Conservation (phyloP, 805 yeast species). For the Kockiozyma suomiensis region DNA sequence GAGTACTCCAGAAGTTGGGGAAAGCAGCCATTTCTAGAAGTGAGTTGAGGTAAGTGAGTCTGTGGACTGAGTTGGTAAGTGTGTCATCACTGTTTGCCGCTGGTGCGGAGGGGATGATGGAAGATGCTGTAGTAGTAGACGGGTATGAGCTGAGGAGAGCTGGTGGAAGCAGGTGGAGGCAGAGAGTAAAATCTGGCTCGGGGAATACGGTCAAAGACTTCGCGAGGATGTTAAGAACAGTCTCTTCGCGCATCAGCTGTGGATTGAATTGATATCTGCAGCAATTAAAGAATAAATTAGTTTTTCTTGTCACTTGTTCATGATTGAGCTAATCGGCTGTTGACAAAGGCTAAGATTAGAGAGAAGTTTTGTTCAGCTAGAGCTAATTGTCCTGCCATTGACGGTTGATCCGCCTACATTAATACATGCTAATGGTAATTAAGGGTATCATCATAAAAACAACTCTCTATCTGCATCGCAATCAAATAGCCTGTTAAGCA, state of each 20-base stretch:
- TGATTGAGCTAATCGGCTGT: no score
- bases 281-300: background rate
- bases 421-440: slow-evolving; percentile 32
- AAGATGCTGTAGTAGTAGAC: slow-evolving; percentile 10
- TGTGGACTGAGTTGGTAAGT: slow-evolving; percentile 24
- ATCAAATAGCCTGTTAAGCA: background rate
- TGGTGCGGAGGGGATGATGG: slow-evolving; percentile 31
- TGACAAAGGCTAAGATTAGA: background rate
- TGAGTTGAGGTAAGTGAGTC: slow-evolving; percentile 39
- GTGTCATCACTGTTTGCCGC: slow-evolving; percentile 20
- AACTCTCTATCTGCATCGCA: background rate
- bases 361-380: slow-evolving; percentile 24
- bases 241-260: slow-evolving; percentile 34
- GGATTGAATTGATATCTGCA: slow-evolving; percentile 41
- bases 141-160: slow-evolving; percentile 38
- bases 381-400: slow-evolving; percentile 34
- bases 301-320: background rate
- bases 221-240: slow-evolving; percentile 46
- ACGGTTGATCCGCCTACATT: slow-evolving; percentile 29
- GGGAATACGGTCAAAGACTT: slow-evolving; percentile 49
- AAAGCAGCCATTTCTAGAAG: slow-evolving; percentile 41
- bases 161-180: slow-evolving; percentile 51
- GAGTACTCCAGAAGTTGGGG: slow-evolving; percentile 42
- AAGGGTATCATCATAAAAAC: slow-evolving; percentile 24
- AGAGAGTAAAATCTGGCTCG: slow-evolving; percentile 49